Conservation (phyloP, 345 rosid species). For the Brassica carinata region DNA sequence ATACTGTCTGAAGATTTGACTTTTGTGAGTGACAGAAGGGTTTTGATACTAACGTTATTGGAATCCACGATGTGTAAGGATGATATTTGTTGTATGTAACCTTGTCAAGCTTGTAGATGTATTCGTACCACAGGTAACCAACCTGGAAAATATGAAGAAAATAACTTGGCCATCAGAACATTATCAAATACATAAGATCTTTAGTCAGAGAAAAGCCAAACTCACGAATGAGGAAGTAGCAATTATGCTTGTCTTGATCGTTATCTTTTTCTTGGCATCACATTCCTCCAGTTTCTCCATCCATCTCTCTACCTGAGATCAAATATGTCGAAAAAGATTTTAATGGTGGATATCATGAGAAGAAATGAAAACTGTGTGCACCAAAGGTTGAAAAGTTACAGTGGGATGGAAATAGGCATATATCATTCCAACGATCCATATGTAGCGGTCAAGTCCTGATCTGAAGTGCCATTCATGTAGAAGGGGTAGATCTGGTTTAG, state of each 20-base stretch:
- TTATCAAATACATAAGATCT: slow-evolving; percentile 8
- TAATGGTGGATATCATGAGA: slow-evolving; percentile 6
- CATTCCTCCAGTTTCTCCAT: slow-evolving; percentile 97
- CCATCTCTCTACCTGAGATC: slow-evolving; percentile 87
- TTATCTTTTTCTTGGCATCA: slow-evolving; percentile 67
- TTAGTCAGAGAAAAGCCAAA: slow-evolving; percentile 27
- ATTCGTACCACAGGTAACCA: slow-evolving; percentile 94
- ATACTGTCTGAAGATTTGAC: not conserved
- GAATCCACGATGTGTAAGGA: slow-evolving; percentile 99
- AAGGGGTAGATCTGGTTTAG: slow-evolving; percentile 77
- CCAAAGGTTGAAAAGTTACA: slow-evolving; percentile 48
- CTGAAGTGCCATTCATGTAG: slow-evolving; percentile 98
- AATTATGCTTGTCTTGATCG: slow-evolving; percentile 68
- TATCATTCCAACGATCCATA: slow-evolving; percentile 97
- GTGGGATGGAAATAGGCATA: slow-evolving; percentile 96
- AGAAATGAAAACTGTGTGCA: not conserved
- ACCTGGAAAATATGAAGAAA: slow-evolving; percentile 49
- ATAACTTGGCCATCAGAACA: slow-evolving; percentile 6
- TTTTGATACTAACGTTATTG: slow-evolving; percentile 72
- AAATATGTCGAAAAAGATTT: slow-evolving; percentile 28
- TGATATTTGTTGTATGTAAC: slow-evolving; percentile 93
- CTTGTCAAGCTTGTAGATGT: slow-evolving; percentile 90
- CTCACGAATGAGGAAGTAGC: slow-evolving; percentile 63
- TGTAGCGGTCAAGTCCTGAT: slow-evolving; percentile 98
- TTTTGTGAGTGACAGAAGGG: slow-evolving; percentile 1